Evolutionary conservation across 179 eudicot genomes (phyloP), one percentile per base, ranked within the genome.

Genomic region (Silene noctiflora): DNA sequence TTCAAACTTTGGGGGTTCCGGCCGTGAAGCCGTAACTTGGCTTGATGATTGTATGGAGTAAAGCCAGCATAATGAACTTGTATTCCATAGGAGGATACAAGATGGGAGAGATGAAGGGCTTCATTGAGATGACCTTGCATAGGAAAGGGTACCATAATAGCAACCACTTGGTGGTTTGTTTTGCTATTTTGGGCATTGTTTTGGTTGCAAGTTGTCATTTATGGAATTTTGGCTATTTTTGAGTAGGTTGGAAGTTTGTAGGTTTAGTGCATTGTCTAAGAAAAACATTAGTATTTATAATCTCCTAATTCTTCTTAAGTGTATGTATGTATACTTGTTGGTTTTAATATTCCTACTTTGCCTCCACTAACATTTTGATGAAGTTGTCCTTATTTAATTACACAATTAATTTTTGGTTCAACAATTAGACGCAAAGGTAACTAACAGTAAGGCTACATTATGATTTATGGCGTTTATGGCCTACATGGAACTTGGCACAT

Each of bases 101-200:
- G 81, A 81, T 81, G 82, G 74, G 93, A 78, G 74, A 90, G 90
- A 62, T 87, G 96, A 71, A 90, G 91, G 69, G 86, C 82, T 61
- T 87, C 89, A 81, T 91, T 89, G 31, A 91, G 86, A 73, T 91
- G 96, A 78, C 92, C 89, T 65, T 90, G 91, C 27, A 82, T 81
- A 19, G 90, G 91, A 21, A 89, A 76, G 0, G 93, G 93, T 0
- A 89, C 90, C 76, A 84, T 68, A 7, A 87, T 81, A 4, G 82
- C 86, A 11, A 67, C 85, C 66, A 90, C 87, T 58, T 73, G 48
- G 19, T 29, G 22, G 27, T 56, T 35, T 39, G 68, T 25, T 2
- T 39, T 42, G 73, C 24, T n/a, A 19, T 73, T 78, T 72, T 39
- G 60, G 33, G 69, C 21, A 11, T 51, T 48, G 35, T 20, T 24